Evolutionary conservation across 2,329 filamentous ascomycete species (phyloP).

Genomic region (Stachybotrys chlorohalonatus): DNA sequence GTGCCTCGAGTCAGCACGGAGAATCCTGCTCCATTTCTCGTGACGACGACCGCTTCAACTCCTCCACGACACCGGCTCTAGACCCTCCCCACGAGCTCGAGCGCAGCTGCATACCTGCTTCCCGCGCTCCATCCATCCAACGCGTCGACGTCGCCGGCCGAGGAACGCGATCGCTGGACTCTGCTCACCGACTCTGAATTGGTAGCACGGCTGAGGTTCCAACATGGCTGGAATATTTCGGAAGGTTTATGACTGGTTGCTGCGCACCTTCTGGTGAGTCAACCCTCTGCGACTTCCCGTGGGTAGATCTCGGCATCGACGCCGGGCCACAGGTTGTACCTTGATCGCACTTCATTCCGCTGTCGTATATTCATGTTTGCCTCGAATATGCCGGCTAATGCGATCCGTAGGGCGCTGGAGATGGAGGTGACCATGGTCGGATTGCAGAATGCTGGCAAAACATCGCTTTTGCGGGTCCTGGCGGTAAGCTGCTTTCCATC

Average conservation of each 20-base stretch:
- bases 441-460: conserved; percentile 96
- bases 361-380: background rate
- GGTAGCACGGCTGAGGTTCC: conserved; percentile 5
- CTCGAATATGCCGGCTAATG: conserved; percentile 10
- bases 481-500: conserved; percentile 59
- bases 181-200: background rate
- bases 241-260: conserved; percentile 94
- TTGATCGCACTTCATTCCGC: conserved; percentile 1
- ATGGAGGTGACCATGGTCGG: conserved; percentile 99
- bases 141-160: background rate
- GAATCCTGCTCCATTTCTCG: background rate
- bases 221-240: conserved; percentile 86
- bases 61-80: background rate
- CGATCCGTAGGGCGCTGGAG: conserved; percentile 71
- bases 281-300: background rate
- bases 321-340: conserved; percentile 3
- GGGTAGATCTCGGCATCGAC: background rate
- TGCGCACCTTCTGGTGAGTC: conserved; percentile 92
- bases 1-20: background rate
- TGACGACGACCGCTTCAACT: background rate
- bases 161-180: background rate
- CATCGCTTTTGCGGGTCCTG: conserved; percentile 83
- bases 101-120: background rate
- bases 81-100: background rate
- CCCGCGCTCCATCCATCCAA: background rate